phyloP scores from a whole-genome alignment of 73 alveolate species.

The Symbiodinium natans region DNA sequence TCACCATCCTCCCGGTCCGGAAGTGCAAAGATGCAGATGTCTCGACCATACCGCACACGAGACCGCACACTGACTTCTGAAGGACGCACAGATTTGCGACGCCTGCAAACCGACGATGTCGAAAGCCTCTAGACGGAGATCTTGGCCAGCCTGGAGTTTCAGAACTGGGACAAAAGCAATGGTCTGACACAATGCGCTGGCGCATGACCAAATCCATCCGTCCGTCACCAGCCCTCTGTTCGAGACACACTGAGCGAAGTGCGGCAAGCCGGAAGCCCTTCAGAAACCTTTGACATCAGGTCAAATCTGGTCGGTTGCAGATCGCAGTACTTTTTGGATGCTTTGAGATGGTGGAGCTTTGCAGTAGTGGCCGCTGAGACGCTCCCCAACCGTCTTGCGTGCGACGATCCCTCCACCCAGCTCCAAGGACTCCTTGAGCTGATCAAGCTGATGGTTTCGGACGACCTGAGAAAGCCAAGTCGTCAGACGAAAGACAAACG shows the following conservation, averaged over 20 bases:
- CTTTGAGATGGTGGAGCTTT: too few relatives aligned
- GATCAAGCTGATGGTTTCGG: conserved; percentile 56
- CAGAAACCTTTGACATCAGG: conserved; percentile 52
- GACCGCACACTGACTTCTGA: background rate
- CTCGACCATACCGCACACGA: background rate
- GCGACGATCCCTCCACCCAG: conserved; percentile 63
- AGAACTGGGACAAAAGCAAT: background rate
- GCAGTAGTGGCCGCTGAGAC: background rate
- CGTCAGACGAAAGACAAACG: too few relatives aligned
- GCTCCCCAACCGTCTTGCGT: conserved; percentile 70
- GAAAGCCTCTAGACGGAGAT: conserved; percentile 57
- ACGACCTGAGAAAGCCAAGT: conserved; percentile 33
- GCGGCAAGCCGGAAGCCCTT: conserved; percentile 81
- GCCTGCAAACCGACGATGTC: conserved; percentile 85
- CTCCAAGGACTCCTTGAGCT: conserved; percentile 44
- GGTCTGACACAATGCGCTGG: background rate
- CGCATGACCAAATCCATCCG: background rate
- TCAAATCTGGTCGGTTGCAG: too few relatives aligned
- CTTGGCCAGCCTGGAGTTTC: conserved; percentile 66
- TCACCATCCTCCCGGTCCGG: conserved; percentile 44
- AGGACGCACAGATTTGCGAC: background rate
- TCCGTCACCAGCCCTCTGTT: background rate
- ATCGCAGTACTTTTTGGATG: too few relatives aligned
- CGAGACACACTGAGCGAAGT: background rate
- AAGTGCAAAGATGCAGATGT: background rate